A percentile compares a stretch with the other conserved stretches of the same genome.
Evolutionary conservation across 2,329 filamentous ascomycete genomes (phyloP).

Genomic region (Elsinoe arachidis): DNA sequence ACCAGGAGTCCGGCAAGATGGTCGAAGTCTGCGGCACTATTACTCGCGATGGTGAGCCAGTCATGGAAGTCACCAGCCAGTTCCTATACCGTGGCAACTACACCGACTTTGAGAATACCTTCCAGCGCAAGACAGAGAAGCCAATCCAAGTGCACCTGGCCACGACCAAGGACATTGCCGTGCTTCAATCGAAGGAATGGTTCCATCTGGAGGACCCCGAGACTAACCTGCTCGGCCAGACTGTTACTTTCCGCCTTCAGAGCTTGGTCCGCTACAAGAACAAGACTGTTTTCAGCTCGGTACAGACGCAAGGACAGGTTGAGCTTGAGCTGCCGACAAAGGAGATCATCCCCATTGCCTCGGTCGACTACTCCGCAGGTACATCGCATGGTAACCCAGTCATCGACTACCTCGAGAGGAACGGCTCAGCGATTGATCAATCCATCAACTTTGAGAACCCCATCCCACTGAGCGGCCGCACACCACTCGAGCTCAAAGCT

Average conservation of each 20-base stretch:
- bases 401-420: constrained; percentile 86
- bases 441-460: constrained; percentile 95
- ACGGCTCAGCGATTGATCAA: constrained; percentile 88
- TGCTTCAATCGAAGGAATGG: constrained; percentile 96
- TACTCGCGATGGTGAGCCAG: constrained; percentile 66
- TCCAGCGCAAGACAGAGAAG: constrained; percentile 93
- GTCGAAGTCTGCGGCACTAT: constrained; percentile 99
- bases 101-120: constrained; percentile 93
- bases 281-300: constrained; percentile 79
- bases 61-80: constrained; percentile 98
- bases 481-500: constrained; percentile 76
- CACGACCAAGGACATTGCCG: constrained; percentile 83
- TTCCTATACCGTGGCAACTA: constrained; percentile 94
- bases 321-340: constrained; percentile 91
- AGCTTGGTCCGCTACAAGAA: constrained; percentile 92
- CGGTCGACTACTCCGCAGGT: constrained; percentile 88
- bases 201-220: constrained; percentile 80
- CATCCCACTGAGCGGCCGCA: constrained; percentile 89
- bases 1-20: constrained; percentile 98
- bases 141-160: constrained; percentile 86
- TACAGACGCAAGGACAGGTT: constrained; percentile 87
- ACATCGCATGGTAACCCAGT: constrained; percentile 92
- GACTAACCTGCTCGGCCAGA: constrained; percentile 83
- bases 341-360: constrained; percentile 95
- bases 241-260: constrained; percentile 89